Base-by-base conservation (phyloP, 2,329 filamentous ascomycete genomes). In the Fusarium protoensiforme region DNA sequence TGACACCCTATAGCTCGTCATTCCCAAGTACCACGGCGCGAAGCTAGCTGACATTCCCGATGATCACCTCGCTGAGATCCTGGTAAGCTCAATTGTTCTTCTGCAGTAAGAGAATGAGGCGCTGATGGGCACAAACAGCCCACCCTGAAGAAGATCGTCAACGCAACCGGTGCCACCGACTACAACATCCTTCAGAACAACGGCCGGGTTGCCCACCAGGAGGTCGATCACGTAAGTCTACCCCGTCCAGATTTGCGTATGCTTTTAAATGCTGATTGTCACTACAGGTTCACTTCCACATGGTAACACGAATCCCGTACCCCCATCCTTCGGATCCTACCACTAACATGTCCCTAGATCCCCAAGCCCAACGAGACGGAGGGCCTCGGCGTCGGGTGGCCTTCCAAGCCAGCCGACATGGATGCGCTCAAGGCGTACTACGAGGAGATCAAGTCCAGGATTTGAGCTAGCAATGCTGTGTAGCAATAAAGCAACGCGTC, bases 141-240 rank as follows among this genome's bases (percentile, higher is more conserved):
- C 53, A 80, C 80, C 18, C 92, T 94, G 56, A 98, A 98, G 89
- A 96, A 93, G 83, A 90, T 99, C 56, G 95, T 93, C 57, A 83
- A 87, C 22, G 96, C 95, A 31, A 91, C 90, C 5, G 94, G 94
- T 39, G 92, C 93, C 5, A 85, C 87, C 60, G 89, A 98, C 83
- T 99, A 94, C 87, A 99, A 99, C 80, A 89, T 99, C 57, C 86
- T 99, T 68, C 96, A 99, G 86, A 99, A 99, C 85, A 99, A 99
- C 80, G 96, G 96, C 61, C 87, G 90, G 24, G 90, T 96, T 78
- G 96, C 96, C 20, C 96, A 99, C 83, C 96, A 98, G 85, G 87
- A 93, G 73, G 96, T 99, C 71, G 93, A 94, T 76, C 96, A 99
- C 85, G 96, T 96, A 85, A 85, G 91, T 85, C 27, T 46, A 33